Conservation (phyloP, 2,329 filamentous ascomycete genomes). For the Botrytis cinerea region DNA sequence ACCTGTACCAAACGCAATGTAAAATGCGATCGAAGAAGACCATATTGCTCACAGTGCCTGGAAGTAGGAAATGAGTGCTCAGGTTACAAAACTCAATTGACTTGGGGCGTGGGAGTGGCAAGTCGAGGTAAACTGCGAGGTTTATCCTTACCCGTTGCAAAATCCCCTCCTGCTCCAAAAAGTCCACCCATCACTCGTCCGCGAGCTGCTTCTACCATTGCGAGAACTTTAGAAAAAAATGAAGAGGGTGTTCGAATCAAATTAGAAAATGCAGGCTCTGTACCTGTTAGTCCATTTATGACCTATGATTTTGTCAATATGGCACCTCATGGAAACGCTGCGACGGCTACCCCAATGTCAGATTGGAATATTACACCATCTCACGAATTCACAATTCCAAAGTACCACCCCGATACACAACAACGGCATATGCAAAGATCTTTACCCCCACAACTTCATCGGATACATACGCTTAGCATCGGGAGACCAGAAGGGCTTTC, state of each 20-base stretch:
- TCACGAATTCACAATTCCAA: constrained; percentile 32
- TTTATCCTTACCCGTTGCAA: constrained; percentile 72
- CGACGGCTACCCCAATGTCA: constrained; percentile 35
- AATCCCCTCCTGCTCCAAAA: constrained; percentile 52
- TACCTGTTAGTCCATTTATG: constrained; percentile 38
- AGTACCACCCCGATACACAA: constrained; percentile 32
- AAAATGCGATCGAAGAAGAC: constrained; percentile 87
- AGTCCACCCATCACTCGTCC: constrained; percentile 39
- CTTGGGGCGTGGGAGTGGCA: constrained; percentile 94
- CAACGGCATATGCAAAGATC: constrained; percentile 37
- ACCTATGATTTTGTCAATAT: constrained; percentile 47
- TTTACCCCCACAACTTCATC: constrained; percentile 53
- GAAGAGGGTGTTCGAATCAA: constrained; percentile 41
- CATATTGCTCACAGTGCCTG: constrained; percentile 93
- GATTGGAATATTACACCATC: constrained; percentile 41
- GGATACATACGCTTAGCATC: constrained; percentile 50
- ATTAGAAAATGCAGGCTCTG: constrained; percentile 33
- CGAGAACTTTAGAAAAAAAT: constrained; percentile 30
- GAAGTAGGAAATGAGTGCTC: constrained; percentile 90
- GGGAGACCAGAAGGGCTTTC: constrained; percentile 39
- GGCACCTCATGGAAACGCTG: constrained; percentile 39
- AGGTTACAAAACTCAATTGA: constrained; percentile 94
- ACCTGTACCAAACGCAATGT: constrained; percentile 81
- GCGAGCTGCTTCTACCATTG: constrained; percentile 36
- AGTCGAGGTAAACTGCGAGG: constrained; percentile 93